Evolutionary conservation across 2,329 filamentous ascomycete genomes (phyloP).

Genomic region (Dryadomyces quercus-mongolicae): DNA sequence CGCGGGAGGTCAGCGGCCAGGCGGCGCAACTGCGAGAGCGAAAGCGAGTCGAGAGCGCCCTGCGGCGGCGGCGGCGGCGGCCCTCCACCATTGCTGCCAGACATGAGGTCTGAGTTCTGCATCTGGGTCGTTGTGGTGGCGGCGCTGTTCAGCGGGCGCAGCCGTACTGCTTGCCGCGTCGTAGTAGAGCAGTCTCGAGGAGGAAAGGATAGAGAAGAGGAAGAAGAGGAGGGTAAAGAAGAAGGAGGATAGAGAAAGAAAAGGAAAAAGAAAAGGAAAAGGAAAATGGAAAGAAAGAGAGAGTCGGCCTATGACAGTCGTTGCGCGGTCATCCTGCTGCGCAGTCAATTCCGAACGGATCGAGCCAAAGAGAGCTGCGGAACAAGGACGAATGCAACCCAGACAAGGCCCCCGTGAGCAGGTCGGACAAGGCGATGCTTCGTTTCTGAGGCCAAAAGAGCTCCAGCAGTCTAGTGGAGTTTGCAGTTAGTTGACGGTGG

Average conservation of each 20-base stretch:
- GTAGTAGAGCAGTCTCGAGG: not conserved
- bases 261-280: not conserved
- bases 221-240: not conserved
- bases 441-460: not conserved
- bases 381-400: not conserved
- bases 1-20: slow-evolving; percentile 64
- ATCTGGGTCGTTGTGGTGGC: not conserved
- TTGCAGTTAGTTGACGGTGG: not conserved
- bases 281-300: not conserved
- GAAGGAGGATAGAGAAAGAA: not conserved
- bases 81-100: not conserved
- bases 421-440: not conserved
- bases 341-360: not conserved
- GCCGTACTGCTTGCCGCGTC: not conserved
- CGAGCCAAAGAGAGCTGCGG: too few species aligned
- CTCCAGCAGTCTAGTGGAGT: not conserved
- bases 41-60: slow-evolving; percentile 54
- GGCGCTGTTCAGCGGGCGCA: not conserved
- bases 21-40: slow-evolving; percentile 58
- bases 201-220: not conserved
- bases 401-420: not conserved
- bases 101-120: not conserved
- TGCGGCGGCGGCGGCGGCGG: slow-evolving; percentile 9
- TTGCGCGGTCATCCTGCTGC: not conserved
- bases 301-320: not conserved